Evolutionary conservation across 805 yeast species (phyloP), one percentile per base, ranked within the genome.

Genomic region (Candida berthetii): DNA sequence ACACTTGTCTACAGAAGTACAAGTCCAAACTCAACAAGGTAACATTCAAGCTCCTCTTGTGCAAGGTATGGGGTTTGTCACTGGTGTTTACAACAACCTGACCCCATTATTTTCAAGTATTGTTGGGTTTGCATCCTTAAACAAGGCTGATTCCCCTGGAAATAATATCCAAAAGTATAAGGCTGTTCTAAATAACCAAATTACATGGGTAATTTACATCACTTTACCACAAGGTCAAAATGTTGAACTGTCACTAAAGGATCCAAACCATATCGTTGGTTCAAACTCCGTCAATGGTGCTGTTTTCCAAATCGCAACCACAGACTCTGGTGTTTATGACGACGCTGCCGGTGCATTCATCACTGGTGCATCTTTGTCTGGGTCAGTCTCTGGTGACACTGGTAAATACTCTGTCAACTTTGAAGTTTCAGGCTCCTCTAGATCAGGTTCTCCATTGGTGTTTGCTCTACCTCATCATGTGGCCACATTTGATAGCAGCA

Each of bases 1-100:
- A 33, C 66, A 64, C 41, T 42, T 65, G 51, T 64, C 70, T 14
- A 52, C 62, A 2, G 61, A 63, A 36, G 45, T 55, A n/a, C 39
- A 35, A 15, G 45, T 59, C 15, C 47, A 59, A 39, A 57, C 54
- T 35, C 44, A 48, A 15, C 42, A 53, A 14, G 77, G 76, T 36
- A 68, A 63, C 28, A 55, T 80, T 39, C 65, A 65, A 28, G 57
- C 75, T 31, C 90, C 91, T 4, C 54, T 85, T 41, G 85, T 82
- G 6, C 90, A 84, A 60, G 97, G 97, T 41, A 72, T 72, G 72
- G 96, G 96, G 7, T 79, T 85, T 47, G 76, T 85, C 14, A 82
- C 96, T 27, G 86, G 81, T 22, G 61, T 74, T 20, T 82, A 74
- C 47, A 70, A 73, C 54, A 62, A 67, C 44, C 61, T 80, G 50